Conservation (phyloP, 352 stramenopile genomes). For the Halophytophthora polymorphica region DNA sequence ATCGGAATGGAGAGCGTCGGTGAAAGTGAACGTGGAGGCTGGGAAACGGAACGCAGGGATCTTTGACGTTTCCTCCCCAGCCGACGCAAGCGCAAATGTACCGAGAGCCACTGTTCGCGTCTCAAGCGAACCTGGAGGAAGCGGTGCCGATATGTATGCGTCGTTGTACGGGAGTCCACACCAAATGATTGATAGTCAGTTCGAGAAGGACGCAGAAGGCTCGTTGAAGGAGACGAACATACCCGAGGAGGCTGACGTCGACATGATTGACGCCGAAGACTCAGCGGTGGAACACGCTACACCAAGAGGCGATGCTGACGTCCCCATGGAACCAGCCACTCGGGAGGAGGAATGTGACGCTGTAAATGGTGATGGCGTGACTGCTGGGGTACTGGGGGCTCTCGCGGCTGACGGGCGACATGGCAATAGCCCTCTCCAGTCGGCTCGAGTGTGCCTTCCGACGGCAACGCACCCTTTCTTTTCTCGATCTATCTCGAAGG, state of each 20-base stretch:
- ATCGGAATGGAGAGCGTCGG: conserved; percentile 16
- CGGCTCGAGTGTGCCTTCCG: conserved; percentile 19
- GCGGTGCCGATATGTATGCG: conserved; percentile 20
- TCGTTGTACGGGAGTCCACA: conserved; percentile 22
- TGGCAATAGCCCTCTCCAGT: background rate
- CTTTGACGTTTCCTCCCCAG: conserved; percentile 3
- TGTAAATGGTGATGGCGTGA: background rate
- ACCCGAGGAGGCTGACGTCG: too few relatives aligned
- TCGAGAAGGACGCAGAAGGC: conserved; percentile 1
- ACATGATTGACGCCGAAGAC: too few relatives aligned
- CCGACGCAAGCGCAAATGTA: background rate
- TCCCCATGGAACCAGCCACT: too few relatives aligned
- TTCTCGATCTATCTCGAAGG: conserved; percentile 10
- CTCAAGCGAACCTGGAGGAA: conserved; percentile 36
- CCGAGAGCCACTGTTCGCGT: conserved; percentile 23
- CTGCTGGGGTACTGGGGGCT: background rate
- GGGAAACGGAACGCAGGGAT: conserved; percentile 21
- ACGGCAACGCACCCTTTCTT: conserved; percentile 27
- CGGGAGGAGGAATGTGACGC: too few relatives aligned
- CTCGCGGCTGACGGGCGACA: background rate
- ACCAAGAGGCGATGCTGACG: too few relatives aligned
- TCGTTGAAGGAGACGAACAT: too few relatives aligned
- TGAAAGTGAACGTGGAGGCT: conserved; percentile 32
- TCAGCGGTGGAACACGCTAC: too few relatives aligned
- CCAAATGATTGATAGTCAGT: background rate